Base-by-base conservation (phyloP, 2,329 filamentous ascomycete genomes). In the Neospermospora avenae region DNA sequence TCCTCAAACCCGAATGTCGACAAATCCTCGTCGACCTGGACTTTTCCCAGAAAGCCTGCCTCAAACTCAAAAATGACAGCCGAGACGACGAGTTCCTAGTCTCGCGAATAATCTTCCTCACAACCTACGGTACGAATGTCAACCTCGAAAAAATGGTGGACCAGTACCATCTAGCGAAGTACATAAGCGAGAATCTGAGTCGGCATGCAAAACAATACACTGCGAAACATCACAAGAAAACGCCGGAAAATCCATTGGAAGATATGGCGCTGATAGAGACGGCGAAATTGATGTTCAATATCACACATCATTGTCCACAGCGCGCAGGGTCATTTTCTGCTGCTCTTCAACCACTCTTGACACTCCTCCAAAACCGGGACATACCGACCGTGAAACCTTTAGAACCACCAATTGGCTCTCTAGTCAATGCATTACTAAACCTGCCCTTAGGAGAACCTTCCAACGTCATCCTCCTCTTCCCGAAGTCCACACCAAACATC, bases 271-370 rank as follows among this genome's bases (percentile, higher is more conserved):
- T 98, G 39, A 81, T 81, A 8, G 93, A 98, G 74, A 93, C 89
- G 0, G 77, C 95, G 53, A 97, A 96, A 71, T 80, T 98, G 42
- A 77, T 96, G 55, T 98, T 96, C 80, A 97, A 97, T 74, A 80
- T 96, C 56, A 89, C 89, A 1, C 87, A 93, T 68, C 86, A 87
- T 69, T 88, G 87, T 69, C 84, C 86, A 3, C 80, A 86, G 44
- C 80, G 87, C 25, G 75, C 77, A 4, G 73, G 78, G 0, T 75
- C 79, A 0, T 96, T 97, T 70, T 84, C 84, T 1, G 77, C 82
- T 22, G 85, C 88, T 2, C 81, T 96, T 44, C 81, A 86, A 11
- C 80, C 85, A 61, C 83, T 98, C 28, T 78, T 93, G 59, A 82
- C 84, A 46, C 82, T 97, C 18, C 78, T 98, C 31, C 82, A 81